A percentile compares a stretch with the other conserved stretches of the same genome.
phyloP scores from a whole-genome alignment of 495 filamentous ascomycete genomes.

The Tirmania nivea region DNA sequence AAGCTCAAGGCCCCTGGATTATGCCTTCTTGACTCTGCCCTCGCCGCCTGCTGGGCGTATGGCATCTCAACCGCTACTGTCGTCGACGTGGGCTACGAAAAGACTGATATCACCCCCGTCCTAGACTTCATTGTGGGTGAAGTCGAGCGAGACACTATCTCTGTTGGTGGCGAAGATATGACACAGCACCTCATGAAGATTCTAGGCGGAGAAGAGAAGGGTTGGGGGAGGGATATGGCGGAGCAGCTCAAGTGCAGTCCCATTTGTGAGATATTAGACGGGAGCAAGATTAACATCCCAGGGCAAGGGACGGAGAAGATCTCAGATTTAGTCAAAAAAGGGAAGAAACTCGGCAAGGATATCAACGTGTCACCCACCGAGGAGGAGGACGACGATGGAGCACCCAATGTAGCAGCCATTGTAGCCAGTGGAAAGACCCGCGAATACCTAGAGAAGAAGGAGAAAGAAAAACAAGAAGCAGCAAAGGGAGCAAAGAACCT shows the following conservation, averaged over 20 bases:
- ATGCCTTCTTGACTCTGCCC: conserved; percentile 60
- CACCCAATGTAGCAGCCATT: conserved; percentile 83
- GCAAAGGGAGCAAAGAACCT: conserved; percentile 30
- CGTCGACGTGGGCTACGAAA: conserved; percentile 72
- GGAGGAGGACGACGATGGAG: conserved; percentile 52
- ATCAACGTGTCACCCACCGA: conserved; percentile 14
- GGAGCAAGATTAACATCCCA: neutral
- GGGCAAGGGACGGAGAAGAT: conserved; percentile 25
- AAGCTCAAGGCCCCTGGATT: conserved; percentile 87
- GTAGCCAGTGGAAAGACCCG: conserved; percentile 76
- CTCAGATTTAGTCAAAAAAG: conserved; percentile 16
- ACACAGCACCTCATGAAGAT: conserved; percentile 51
- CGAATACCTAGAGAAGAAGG: conserved; percentile 76
- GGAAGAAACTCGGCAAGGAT: conserved; percentile 14
- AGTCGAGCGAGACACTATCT: conserved; percentile 37
- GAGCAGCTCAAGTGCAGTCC: conserved; percentile 80
- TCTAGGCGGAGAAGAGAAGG: conserved; percentile 44
- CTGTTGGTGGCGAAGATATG: conserved; percentile 69
- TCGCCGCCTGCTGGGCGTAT: conserved; percentile 67
- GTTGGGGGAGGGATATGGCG: conserved; percentile 52
- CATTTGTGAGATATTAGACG: conserved; percentile 68
- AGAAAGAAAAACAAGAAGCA: conserved; percentile 62
- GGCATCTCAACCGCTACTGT: conserved; percentile 55
- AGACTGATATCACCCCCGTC: conserved; percentile 78
- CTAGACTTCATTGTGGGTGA: conserved; percentile 50